A percentile compares a stretch with the other conserved stretches of the same genome.
phyloP scores from a whole-genome alignment of 139 green algal species.

The Chlamydomonas schloesseri region DNA sequence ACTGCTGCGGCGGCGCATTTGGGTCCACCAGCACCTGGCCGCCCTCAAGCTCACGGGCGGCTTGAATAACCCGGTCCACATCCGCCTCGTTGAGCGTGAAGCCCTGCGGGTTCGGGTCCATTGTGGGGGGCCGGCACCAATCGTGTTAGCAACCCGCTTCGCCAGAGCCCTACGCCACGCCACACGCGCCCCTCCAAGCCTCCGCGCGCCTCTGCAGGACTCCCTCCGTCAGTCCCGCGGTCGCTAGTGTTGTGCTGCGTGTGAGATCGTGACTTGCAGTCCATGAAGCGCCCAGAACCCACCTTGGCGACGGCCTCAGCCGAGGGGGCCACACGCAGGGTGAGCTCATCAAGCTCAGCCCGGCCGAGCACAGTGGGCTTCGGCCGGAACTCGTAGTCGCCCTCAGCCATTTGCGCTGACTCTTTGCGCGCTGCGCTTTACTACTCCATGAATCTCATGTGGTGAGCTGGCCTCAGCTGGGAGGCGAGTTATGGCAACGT shows the following conservation, averaged over 20 bases:
- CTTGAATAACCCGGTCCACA: constrained; percentile 47
- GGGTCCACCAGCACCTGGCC: constrained; percentile 46
- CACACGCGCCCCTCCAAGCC: too few relatives aligned
- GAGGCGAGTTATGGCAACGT: too few relatives aligned
- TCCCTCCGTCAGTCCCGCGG: too few relatives aligned
- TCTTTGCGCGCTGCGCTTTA: too few relatives aligned
- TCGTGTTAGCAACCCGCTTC: too few relatives aligned
- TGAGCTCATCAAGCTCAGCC: constrained; percentile 46
- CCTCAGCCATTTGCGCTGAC: constrained; percentile 21
- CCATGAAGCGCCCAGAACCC: neutral
- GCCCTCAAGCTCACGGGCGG: constrained; percentile 44
- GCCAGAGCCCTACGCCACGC: too few relatives aligned
- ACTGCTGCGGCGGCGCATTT: constrained; percentile 23
- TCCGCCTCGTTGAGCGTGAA: constrained; percentile 51
- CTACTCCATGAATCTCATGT: too few relatives aligned
- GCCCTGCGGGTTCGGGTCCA: constrained; percentile 13
- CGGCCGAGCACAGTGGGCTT: constrained; percentile 26
- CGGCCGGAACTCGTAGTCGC: constrained; percentile 44
- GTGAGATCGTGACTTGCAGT: too few relatives aligned
- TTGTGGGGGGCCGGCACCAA: too few relatives aligned
- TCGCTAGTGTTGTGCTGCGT: too few relatives aligned
- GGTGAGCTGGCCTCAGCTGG: too few relatives aligned
- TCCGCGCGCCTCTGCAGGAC: too few relatives aligned
- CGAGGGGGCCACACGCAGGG: constrained; percentile 23
- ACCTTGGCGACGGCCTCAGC: constrained; percentile 44